phyloP scores from a whole-genome alignment of 148 eudicot species.

The Arbutus unedo region DNA sequence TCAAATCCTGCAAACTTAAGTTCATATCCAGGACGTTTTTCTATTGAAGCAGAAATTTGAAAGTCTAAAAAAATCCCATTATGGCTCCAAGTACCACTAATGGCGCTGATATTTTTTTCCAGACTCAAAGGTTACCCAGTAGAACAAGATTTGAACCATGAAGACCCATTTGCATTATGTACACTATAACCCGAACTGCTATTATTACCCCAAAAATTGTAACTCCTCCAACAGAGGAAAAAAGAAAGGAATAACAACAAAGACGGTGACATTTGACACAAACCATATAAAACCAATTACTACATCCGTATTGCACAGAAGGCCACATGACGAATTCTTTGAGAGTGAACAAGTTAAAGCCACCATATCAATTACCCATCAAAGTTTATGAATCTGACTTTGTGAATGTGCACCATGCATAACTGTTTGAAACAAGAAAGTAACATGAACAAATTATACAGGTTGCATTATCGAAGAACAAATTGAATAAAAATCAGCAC shows the following conservation, averaged over 20 bases:
- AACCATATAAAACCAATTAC: background rate
- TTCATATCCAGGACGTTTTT: background rate
- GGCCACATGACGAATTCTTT: background rate
- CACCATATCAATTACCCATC: background rate
- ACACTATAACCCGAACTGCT: background rate
- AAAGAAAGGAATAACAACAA: background rate
- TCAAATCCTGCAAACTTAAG: background rate
- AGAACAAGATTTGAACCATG: background rate
- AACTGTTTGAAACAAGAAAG: slow-evolving; percentile 13
- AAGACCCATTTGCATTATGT: background rate
- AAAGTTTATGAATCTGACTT: slow-evolving; percentile 3
- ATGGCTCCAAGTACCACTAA: background rate
- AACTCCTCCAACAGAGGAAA: background rate
- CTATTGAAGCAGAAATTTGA: background rate
- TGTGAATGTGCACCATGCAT: background rate
- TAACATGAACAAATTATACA: background rate
- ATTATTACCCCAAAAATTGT: background rate
- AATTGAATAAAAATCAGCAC: background rate
- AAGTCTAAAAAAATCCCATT: background rate
- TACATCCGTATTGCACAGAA: background rate
- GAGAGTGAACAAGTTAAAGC: background rate
- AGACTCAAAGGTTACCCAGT: background rate
- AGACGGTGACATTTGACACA: background rate
- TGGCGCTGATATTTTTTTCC: background rate
- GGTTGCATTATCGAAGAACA: background rate